phyloP scores from a whole-genome alignment of 768 basidiomycete species.

The Cystofilobasidium bisporidii region DNA sequence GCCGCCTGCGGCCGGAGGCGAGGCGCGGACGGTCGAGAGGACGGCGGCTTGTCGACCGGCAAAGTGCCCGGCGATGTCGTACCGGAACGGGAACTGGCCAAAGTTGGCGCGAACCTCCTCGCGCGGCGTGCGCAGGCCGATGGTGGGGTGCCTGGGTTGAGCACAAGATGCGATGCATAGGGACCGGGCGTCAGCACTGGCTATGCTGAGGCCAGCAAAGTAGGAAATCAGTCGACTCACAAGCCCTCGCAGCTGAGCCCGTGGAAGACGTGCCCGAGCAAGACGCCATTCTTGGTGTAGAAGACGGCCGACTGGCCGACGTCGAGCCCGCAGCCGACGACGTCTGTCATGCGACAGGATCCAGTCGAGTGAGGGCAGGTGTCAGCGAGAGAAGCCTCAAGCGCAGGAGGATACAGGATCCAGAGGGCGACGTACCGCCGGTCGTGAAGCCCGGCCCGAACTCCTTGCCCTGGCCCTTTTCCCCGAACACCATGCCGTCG shows the following conservation, averaged over 20 bases:
- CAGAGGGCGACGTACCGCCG: constrained; percentile 7
- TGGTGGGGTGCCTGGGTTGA: constrained; percentile 13
- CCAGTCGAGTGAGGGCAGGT: not conserved
- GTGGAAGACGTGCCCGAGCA: constrained; percentile 4
- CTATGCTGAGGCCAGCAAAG: not conserved
- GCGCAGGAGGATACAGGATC: no score
- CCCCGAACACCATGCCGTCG: constrained; percentile 34
- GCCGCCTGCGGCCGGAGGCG: not conserved
- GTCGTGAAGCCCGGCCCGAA: constrained; percentile 67
- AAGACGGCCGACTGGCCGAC: not conserved
- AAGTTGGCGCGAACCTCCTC: constrained; percentile 22
- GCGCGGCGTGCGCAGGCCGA: constrained; percentile 23
- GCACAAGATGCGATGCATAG: not conserved
- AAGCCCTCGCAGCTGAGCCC: not conserved
- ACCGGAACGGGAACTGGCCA: constrained; percentile 12
- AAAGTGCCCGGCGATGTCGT: constrained; percentile 14
- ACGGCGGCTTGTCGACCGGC: not conserved
- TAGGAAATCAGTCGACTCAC: not conserved
- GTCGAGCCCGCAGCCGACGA: not conserved
- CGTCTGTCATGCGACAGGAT: not conserved
- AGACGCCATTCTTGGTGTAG: constrained; percentile 6
- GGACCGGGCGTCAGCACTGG: not conserved
- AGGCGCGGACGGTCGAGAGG: not conserved
- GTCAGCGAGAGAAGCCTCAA: not conserved
- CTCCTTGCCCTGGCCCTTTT: constrained; percentile 62